A percentile compares a stretch with the other conserved stretches of the same genome.
Evolutionary conservation across 768 basidiomycete species (phyloP).

Genomic region (Mycena maculata): DNA sequence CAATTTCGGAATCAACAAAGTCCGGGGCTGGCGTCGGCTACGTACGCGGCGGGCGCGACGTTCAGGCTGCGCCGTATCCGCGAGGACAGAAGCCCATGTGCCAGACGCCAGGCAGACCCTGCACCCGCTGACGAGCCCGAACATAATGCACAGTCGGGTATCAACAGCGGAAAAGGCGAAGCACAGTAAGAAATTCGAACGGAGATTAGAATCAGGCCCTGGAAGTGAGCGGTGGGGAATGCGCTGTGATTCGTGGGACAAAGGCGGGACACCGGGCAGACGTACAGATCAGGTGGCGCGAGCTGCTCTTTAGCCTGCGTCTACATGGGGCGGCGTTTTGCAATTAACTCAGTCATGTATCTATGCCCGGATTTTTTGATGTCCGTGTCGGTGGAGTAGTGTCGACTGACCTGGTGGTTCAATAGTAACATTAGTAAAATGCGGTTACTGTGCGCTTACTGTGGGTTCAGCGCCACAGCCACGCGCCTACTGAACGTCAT

Average conservation of each 20-base stretch:
- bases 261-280: constrained; percentile 26
- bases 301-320: constrained; percentile 66
- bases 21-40: not conserved
- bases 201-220: constrained; percentile 23
- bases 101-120: no score
- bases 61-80: constrained; percentile 63
- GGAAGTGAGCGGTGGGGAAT: constrained; percentile 20
- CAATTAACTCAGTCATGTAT: no score
- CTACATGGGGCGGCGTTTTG: no score
- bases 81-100: constrained; percentile 67
- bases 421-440: no score
- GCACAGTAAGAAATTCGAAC: not conserved
- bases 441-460: no score
- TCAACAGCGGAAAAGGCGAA: not conserved
- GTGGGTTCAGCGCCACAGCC: no score
- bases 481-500: no score
- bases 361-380: no score
- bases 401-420: no score
- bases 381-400: no score
- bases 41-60: constrained; percentile 45
- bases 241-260: not conserved
- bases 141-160: not conserved
- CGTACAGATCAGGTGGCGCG: constrained; percentile 72
- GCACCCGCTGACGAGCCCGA: no score
- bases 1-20: constrained; percentile 56